Percentiles rank a stretch among this genome's conserved stretches.
Evolutionary conservation across 1,284 basidiomycete genomes (phyloP).

Genomic region (Cutaneotrichosporon cyanovorans): DNA sequence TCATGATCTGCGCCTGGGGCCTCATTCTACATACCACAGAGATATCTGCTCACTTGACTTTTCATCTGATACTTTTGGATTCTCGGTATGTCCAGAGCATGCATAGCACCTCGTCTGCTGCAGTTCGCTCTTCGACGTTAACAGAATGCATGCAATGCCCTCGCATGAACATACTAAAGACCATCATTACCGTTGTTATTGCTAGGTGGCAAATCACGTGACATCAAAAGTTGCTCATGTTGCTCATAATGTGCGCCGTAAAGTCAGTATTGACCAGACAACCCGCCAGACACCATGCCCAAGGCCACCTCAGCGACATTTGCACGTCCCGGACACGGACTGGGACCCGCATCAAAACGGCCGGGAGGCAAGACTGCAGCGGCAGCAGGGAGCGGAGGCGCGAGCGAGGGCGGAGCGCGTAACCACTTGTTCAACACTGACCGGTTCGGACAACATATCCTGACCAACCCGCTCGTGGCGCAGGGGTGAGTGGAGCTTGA

Average conservation of each 20-base stretch:
- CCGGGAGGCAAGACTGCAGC: slow-evolving; percentile 34
- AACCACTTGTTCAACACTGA: slow-evolving; percentile 91
- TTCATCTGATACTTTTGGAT: too few relatives aligned
- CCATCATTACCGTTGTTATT: too few relatives aligned
- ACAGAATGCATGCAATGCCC: too few relatives aligned
- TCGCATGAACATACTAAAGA: too few relatives aligned
- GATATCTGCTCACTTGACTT: too few relatives aligned
- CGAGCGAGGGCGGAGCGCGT: slow-evolving; percentile 48
- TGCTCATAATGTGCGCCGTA: background rate
- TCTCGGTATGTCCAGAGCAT: too few relatives aligned
- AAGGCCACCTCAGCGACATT: slow-evolving; percentile 81
- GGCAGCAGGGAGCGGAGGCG: slow-evolving; percentile 9
- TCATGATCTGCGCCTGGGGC: background rate
- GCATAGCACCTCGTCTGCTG: too few relatives aligned
- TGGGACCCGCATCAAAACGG: slow-evolving; percentile 48
- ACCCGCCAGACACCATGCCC: slow-evolving; percentile 58
- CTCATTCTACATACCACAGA: too few relatives aligned
- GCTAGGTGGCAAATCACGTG: slow-evolving; percentile 13
- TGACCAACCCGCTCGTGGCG: slow-evolving; percentile 86
- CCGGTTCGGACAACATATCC: slow-evolving; percentile 91
- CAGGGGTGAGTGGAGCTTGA: slow-evolving; percentile 64
- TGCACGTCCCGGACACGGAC: slow-evolving; percentile 58
- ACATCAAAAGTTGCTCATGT: slow-evolving; percentile 8
- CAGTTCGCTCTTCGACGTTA: too few relatives aligned
- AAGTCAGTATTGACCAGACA: background rate